A percentile compares a stretch with the other conserved stretches of the same genome.
Conservation (phyloP, 1,284 basidiomycete species). For the Vanrija pseudolonga region DNA sequence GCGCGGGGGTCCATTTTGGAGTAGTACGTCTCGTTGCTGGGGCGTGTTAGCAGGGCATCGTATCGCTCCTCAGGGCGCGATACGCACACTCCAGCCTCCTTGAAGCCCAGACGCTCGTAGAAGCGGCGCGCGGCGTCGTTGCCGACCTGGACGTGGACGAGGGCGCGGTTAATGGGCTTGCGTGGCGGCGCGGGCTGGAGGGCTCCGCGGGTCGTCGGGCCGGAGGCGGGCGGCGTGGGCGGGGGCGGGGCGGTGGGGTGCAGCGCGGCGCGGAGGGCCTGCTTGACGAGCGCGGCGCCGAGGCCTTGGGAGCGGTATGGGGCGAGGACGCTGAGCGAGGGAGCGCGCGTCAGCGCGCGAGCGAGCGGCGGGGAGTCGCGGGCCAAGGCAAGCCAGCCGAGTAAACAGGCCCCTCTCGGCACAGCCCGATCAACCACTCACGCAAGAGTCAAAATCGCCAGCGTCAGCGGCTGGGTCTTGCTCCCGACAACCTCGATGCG, state of each 20-base stretch:
- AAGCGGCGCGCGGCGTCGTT: slow-evolving; percentile 45
- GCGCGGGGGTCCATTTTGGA: slow-evolving; percentile 43
- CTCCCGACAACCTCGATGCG: slow-evolving; percentile 32
- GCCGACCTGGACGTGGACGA: slow-evolving; percentile 44
- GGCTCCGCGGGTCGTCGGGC: slow-evolving; percentile 33
- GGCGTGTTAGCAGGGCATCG: no score
- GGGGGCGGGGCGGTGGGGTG: slow-evolving; percentile 41
- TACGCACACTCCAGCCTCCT: slow-evolving; percentile 39
- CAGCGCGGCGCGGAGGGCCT: slow-evolving; percentile 34
- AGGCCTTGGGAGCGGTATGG: slow-evolving; percentile 47
- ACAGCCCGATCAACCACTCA: slow-evolving; percentile 26
- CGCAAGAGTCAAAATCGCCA: slow-evolving; percentile 46
- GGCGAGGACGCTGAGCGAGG: slow-evolving; percentile 41
- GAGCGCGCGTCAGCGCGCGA: background rate
- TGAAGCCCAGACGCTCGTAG: slow-evolving; percentile 47
- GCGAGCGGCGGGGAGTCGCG: background rate
- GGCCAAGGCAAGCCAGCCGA: no score
- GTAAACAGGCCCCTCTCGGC: no score
- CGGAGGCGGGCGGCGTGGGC: slow-evolving; percentile 33
- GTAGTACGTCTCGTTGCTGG: slow-evolving; percentile 43
- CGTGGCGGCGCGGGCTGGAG: slow-evolving; percentile 30
- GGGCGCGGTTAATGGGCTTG: slow-evolving; percentile 36
- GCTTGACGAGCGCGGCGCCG: slow-evolving; percentile 40
- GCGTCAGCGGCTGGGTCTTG: slow-evolving; percentile 28
- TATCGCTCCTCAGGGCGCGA: background rate